These are phyloP conservation scores for Pyrenula massariospora DNA, from an alignment of 495 filamentous ascomycete genomes.

Conservation along the genomic window DNA sequence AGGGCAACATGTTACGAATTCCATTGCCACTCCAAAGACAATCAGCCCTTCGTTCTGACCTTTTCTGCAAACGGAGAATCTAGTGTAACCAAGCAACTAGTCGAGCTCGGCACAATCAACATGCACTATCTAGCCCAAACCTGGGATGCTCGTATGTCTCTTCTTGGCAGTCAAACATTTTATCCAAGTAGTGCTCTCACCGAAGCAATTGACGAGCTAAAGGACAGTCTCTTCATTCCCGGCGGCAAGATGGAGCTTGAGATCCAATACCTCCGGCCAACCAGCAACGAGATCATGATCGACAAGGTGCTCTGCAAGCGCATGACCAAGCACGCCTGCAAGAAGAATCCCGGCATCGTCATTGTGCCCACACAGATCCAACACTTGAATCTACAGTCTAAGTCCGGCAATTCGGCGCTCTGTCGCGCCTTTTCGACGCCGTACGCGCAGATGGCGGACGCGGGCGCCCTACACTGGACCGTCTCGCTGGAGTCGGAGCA, in stretches of 20 bases:
- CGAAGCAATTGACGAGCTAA: background rate
- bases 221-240: background rate
- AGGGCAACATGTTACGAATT: slow-evolving; percentile 31
- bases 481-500: background rate
- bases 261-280: background rate
- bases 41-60: slow-evolving; percentile 29
- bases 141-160: slow-evolving; percentile 31
- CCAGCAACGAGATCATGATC: background rate
- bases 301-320: background rate
- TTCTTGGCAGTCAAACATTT: slow-evolving; percentile 4
- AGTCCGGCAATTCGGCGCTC: background rate
- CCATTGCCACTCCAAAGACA: slow-evolving; percentile 19
- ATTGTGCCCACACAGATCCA: background rate
- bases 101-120: slow-evolving; percentile 18
- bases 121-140: slow-evolving; percentile 28
- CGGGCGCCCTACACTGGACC: background rate
- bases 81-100: slow-evolving; percentile 7
- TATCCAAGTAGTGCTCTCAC: background rate
- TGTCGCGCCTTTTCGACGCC: background rate
- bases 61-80: slow-evolving; percentile 29
- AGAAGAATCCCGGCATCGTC: background rate
- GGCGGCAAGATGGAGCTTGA: background rate
- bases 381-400: background rate
- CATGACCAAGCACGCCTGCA: background rate
- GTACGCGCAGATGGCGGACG: background rate